Base-by-base conservation (phyloP, 306 rosid genomes). In the Urtica urens region DNA sequence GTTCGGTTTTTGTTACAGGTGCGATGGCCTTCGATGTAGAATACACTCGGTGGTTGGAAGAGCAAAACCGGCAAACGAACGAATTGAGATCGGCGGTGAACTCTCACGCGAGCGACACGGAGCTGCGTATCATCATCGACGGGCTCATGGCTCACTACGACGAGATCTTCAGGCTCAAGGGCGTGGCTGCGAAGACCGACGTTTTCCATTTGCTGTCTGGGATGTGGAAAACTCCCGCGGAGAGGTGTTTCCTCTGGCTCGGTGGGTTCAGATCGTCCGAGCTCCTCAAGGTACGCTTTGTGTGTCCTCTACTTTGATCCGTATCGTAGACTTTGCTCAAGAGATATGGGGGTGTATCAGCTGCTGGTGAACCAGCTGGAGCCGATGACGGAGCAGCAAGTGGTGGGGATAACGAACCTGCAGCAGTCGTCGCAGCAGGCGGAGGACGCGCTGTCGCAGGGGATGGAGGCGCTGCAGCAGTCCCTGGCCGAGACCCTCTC, bases 151-250 rank as follows among this genome's bases (percentile, higher is more conserved):
- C 66, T 17, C 96, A 88, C 65, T 88, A 88, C 66, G 94, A 88
- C 50, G 96, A 88, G 39, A 73, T 88, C 27, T 88, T 88, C 64
- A 78, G 64, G 77, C 71, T 78, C 59, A 88, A 88, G 70, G 76
- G 93, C 27, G 49, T 46, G 39, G 96, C 96, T 40, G 94, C 96
- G 41, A 88, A 88, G 61, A 73, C 94, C 30, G 96, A 88, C 52
- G 96, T 88, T 67, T 88, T 88, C 75, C 96, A 88, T 72, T 66
- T 88, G 70, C 70, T 88, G 74, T 83, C 96, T 34, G 96, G 96
- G 54, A 88, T 88, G 96, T 88, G 96, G 96, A 83, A 80, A 83
- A 88, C 94, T 28, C 96, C 96, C 31, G 94, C 96, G 7, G 96
- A 88, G 66, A 73, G 96, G 69, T 88, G 96, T 61, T 88, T 88